Evolutionary conservation across 306 rosid genomes (phyloP).

Genomic region (Spatholobus suberectus): DNA sequence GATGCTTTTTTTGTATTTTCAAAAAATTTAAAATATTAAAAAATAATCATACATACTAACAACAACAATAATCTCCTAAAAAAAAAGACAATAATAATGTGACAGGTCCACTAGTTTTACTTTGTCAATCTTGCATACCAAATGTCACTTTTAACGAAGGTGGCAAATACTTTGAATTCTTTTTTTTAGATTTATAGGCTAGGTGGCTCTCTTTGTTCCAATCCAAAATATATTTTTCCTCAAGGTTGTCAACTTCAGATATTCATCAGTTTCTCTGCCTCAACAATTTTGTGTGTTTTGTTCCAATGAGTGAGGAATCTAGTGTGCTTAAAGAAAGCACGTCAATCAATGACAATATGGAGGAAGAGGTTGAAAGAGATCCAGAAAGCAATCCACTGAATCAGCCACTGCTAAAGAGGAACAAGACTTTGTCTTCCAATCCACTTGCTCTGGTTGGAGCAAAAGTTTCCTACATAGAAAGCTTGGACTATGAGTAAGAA

Average conservation of each 20-base stretch:
- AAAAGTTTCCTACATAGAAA: constrained; percentile 81
- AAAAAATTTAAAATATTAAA: background rate
- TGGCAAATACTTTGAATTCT: background rate
- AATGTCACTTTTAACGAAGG: background rate
- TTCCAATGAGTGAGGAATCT: constrained; percentile 61
- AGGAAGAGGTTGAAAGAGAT: constrained; percentile 62
- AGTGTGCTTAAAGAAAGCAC: constrained; percentile 36
- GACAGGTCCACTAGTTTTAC: background rate
- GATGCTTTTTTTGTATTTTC: background rate
- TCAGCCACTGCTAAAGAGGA: constrained; percentile 71
- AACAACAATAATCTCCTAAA: background rate
- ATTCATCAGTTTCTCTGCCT: constrained; percentile 20
- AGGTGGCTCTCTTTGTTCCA: constrained; percentile 6
- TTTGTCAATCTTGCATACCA: background rate
- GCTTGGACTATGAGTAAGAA: constrained; percentile 86
- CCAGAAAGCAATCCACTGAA: constrained; percentile 68
- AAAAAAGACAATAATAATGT: no score
- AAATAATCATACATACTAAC: background rate
- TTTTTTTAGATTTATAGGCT: background rate
- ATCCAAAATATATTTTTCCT: background rate
- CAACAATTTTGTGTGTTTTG: background rate
- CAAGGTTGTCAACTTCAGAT: background rate
- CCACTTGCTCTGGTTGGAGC: constrained; percentile 83
- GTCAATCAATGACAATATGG: constrained; percentile 42
- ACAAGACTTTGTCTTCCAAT: constrained; percentile 69